phyloP scores from a whole-genome alignment of 768 basidiomycete genomes.

The Clavulina sp. region DNA sequence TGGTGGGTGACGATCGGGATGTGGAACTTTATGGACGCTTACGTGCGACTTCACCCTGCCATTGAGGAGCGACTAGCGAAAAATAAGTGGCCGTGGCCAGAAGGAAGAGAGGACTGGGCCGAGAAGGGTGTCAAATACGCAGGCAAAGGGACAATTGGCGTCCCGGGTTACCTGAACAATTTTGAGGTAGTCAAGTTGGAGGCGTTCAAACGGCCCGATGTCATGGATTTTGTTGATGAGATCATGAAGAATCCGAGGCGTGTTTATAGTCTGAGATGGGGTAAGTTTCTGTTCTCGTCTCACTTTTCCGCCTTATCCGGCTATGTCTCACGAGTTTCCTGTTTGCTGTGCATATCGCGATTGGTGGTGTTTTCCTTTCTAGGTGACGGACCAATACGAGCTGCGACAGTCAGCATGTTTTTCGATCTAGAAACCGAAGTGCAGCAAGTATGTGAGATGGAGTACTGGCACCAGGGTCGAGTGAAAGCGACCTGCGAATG shows the following conservation, averaged over 20 bases:
- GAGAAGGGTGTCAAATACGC: no score
- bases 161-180: no score
- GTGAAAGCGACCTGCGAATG: no score
- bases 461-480: background rate
- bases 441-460: background rate
- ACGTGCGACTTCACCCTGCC: conserved; percentile 7
- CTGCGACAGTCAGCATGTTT: background rate
- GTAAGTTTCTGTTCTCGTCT: no score
- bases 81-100: conserved; percentile 7
- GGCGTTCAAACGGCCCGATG: no score
- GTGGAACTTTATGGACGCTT: conserved; percentile 12
- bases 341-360: background rate
- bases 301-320: no score
- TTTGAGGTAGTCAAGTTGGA: no score
- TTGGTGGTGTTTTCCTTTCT: background rate
- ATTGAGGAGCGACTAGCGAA: conserved; percentile 6
- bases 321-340: no score
- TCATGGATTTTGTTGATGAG: no score
- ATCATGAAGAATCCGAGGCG: conserved; percentile 12
- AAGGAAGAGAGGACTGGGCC: background rate
- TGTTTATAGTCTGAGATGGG: conserved; percentile 14
- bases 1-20: conserved; percentile 10
- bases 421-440: background rate
- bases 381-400: background rate
- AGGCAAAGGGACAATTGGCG: no score